Base-by-base conservation (phyloP, 139 green algal species). In the Penium margaritaceum region DNA sequence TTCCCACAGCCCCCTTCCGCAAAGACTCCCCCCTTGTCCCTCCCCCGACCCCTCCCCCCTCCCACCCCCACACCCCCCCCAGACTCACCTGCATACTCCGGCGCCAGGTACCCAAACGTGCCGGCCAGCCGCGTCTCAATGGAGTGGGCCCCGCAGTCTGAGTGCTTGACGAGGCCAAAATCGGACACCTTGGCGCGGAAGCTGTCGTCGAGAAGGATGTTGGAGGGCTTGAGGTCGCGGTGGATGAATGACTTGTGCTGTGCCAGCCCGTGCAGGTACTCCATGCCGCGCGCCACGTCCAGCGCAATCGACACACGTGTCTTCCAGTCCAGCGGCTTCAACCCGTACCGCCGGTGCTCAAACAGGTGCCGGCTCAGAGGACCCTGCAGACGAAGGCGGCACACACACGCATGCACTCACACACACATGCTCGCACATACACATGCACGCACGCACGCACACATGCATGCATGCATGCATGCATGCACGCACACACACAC, bases 51-150 rank as follows among this genome's bases (percentile, higher is more conserved):
- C 14, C 46, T 58, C 4, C 46, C 3, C 29, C 46, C 46, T 1
- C 5, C 4, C 3, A 21, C 4, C 29, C 12, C 12, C 55, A 7
- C 12, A 64, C 55, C 29, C 12, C 29, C 55, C 30, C 44, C 41
- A 7, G 41, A 60, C 76, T 72, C n/a, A 46, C n/a, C 29, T 30
- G 72, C 77, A 60, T 87, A 84, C 54, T 89, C 85, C 0, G 85
- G 84, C 32, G 85, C 85, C 3, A 87, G 37, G 41, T 88, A 88
- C 39, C 84, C 84, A 63, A 85, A 84, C 30, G 84, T 88, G 34
- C 83, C 83, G 24, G 68, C 62, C 33, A 87, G 43, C 9, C 57
- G 57, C 38, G 78, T 83, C 39, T 75, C 38, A 29, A 74, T 67
- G 34, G 61, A 70, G 15, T 72, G 66, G 43, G 14, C 67, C 17